These are phyloP conservation scores for Suhomyces pyralidae DNA, from an alignment of 805 yeast species.

Conservation along the genomic window DNA sequence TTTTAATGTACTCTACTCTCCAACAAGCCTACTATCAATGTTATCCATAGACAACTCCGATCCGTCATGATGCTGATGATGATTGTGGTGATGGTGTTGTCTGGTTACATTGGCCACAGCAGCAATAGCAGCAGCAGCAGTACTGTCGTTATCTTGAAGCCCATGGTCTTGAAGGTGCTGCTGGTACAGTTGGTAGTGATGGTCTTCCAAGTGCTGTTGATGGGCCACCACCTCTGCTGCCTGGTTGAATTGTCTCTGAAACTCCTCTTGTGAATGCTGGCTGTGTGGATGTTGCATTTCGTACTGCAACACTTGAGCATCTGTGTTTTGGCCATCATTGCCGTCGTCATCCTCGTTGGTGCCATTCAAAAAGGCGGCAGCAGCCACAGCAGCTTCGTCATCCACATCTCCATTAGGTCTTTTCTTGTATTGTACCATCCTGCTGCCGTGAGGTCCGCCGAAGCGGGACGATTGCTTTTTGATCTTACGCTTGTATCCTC, in stretches of 20 bases:
- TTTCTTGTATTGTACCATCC: constrained; percentile 21
- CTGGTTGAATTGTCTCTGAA: constrained; percentile 14
- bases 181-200: constrained; percentile 26
- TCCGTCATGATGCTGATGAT: constrained; percentile 20
- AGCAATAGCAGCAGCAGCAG: constrained; percentile 41
- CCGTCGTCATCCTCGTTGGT: constrained; percentile 15
- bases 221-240: constrained; percentile 14
- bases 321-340: constrained; percentile 17
- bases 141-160: constrained; percentile 17
- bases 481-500: constrained; percentile 53
- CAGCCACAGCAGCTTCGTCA: constrained; percentile 12
- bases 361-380: constrained; percentile 18
- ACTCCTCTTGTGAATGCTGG: constrained; percentile 15
- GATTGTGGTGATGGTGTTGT: constrained; percentile 22
- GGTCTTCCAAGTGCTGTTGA: constrained; percentile 24
- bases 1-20: constrained; percentile 25
- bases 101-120: constrained; percentile 36
- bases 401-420: constrained; percentile 14
- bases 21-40: constrained; percentile 44
- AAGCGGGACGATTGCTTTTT: constrained; percentile 37
- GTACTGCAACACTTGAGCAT: constrained; percentile 20
- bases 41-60: constrained; percentile 41
- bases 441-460: constrained; percentile 15
- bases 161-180: constrained; percentile 27
- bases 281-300: constrained; percentile 22